Evolutionary conservation across 164 flowering plant genomes (phyloP).

Genomic region (Aristolochia contorta): DNA sequence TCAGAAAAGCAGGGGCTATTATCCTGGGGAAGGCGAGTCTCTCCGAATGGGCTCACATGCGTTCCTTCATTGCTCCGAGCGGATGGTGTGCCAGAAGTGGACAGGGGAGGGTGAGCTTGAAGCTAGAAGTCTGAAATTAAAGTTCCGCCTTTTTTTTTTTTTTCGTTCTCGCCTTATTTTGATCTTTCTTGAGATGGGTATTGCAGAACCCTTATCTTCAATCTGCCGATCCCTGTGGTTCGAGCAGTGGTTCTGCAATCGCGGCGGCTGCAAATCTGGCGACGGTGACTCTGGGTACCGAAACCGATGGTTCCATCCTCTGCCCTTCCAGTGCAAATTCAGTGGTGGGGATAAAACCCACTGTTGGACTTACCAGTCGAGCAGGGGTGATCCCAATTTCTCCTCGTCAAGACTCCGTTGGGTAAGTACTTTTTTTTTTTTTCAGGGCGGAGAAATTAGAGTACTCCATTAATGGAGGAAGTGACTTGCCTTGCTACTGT

Average conservation of each 20-base stretch:
- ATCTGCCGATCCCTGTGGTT: conserved; percentile 21
- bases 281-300: conserved; percentile 29
- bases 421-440: too few species aligned
- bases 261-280: conserved; percentile 34
- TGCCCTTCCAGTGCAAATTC: conserved; percentile 23
- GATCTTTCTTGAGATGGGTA: neutral
- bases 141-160: too few species aligned
- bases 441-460: too few species aligned
- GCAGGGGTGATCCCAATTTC: conserved; percentile 53
- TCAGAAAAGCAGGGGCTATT: conserved; percentile 42
- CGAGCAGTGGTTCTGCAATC: conserved; percentile 37
- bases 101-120: conserved; percentile 9
- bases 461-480: neutral
- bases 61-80: neutral
- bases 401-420: conserved; percentile 50
- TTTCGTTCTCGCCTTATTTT: too few species aligned
- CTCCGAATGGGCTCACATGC: conserved; percentile 8
- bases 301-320: conserved; percentile 19
- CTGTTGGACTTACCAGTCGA: conserved; percentile 66
- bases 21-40: conserved; percentile 20
- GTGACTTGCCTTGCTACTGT: neutral
- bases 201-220: conserved; percentile 27
- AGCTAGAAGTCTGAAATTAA: too few species aligned
- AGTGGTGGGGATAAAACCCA: conserved; percentile 60
- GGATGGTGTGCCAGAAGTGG: conserved; percentile 13